These are phyloP conservation scores for Amaranthus tricolor DNA, from an alignment of 179 eudicot species.

Conservation along the genomic window DNA sequence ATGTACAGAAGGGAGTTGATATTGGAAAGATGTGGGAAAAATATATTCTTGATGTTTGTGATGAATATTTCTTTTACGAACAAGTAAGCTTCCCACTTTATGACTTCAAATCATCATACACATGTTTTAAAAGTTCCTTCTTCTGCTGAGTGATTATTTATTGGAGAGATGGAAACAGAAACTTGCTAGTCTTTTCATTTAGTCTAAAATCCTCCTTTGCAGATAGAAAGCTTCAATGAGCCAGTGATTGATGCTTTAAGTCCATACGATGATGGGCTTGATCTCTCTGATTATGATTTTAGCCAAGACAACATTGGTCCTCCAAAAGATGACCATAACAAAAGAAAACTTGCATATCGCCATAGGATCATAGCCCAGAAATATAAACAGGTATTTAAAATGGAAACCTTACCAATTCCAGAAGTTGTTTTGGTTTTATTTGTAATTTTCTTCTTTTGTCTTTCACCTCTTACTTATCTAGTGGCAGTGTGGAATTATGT, in stretches of 20 bases:
- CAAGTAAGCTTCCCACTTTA: slow-evolving; percentile 44
- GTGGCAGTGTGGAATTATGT: neutral
- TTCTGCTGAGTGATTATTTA: neutral
- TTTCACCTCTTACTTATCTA: neutral
- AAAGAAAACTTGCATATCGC: slow-evolving; percentile 74
- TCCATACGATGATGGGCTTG: slow-evolving; percentile 67
- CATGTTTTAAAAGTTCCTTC: neutral
- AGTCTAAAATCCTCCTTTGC: slow-evolving; percentile 18
- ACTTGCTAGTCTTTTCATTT: slow-evolving; percentile 5
- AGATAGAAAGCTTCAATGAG: slow-evolving; percentile 77
- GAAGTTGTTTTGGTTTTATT: neutral
- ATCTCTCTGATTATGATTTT: slow-evolving; percentile 77
- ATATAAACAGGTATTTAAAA: slow-evolving; percentile 62
- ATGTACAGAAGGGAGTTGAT: slow-evolving; percentile 66
- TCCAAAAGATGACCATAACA: slow-evolving; percentile 54
- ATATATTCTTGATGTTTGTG: slow-evolving; percentile 75
- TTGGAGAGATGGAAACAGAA: neutral
- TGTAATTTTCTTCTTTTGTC: neutral
- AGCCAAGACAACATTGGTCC: slow-evolving; percentile 55
- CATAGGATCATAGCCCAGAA: slow-evolving; percentile 63
- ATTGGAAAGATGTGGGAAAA: slow-evolving; percentile 89
- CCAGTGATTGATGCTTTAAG: slow-evolving; percentile 62
- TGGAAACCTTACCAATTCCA: neutral
- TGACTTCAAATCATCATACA: neutral
- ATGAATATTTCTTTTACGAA: slow-evolving; percentile 80